Percentiles rank a stretch among this genome's conserved stretches.
Conservation (phyloP, 1,284 basidiomycete species). For the Melampsora larici-populina region DNA sequence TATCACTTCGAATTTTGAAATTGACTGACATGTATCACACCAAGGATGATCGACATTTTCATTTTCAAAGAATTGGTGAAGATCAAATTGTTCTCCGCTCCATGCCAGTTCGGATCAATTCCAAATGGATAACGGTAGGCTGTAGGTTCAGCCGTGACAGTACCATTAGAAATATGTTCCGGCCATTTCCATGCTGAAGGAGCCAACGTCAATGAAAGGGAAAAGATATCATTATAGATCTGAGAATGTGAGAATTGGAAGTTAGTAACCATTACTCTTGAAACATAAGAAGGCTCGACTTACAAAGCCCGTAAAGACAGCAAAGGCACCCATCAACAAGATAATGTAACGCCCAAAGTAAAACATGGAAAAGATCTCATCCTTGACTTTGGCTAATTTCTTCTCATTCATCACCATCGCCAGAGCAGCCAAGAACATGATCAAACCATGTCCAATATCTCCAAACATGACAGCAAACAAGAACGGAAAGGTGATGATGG, state of each 20-base stretch:
- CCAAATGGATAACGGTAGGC: conserved; percentile 84
- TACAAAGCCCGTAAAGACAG: conserved; percentile 57
- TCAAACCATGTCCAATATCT: conserved; percentile 91
- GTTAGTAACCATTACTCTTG: too few species aligned
- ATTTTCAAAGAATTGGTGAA: conserved; percentile 99
- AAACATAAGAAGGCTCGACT: conserved; percentile 8
- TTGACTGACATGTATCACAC: conserved; percentile 83
- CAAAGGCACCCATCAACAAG: conserved; percentile 91
- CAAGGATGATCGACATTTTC: conserved; percentile 98
- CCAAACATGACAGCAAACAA: conserved; percentile 99
- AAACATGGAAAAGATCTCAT: conserved; percentile 78
- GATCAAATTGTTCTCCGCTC: conserved; percentile 82
- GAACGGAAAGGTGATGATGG: conserved; percentile 94
- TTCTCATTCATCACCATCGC: conserved; percentile 83
- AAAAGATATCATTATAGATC: conserved; percentile 99
- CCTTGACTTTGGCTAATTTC: conserved; percentile 65
- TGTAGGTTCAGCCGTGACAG: conserved; percentile 61
- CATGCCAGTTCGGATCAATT: conserved; percentile 93
- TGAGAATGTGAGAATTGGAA: conserved; percentile 60
- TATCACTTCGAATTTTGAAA: conserved; percentile 25
- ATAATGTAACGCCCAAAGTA: conserved; percentile 99
- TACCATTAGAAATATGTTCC: conserved; percentile 9
- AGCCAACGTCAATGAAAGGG: conserved; percentile 83
- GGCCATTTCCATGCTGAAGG: conserved; percentile 85
- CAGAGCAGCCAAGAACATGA: conserved; percentile 73